Conservation (phyloP, 768 basidiomycete species). For the Rhizopogon vesiculosus region DNA sequence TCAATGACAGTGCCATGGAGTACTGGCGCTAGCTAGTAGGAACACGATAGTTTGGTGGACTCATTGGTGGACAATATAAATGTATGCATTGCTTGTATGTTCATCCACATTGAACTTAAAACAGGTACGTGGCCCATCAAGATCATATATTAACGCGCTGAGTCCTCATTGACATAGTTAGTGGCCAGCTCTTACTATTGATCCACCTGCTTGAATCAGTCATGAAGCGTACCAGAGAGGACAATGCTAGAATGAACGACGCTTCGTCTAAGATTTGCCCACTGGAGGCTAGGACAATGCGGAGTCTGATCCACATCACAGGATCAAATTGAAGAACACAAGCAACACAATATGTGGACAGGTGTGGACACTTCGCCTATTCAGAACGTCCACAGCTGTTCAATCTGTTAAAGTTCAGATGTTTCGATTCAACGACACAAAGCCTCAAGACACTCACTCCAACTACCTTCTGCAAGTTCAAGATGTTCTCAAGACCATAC, state of each 20-base stretch:
- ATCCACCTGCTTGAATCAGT: no score
- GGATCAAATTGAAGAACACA: background rate
- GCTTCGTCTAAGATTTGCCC: no score
- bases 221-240: background rate
- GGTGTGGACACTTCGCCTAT: background rate
- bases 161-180: no score
- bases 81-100: no score
- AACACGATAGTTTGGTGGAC: background rate
- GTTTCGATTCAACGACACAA: background rate
- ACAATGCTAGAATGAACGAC: no score
- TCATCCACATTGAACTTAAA: no score
- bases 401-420: background rate
- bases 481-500: conserved; percentile 14
- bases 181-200: no score
- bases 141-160: no score
- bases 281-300: background rate
- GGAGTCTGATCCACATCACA: background rate
- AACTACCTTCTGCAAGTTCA: background rate
- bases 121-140: no score
- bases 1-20: background rate
- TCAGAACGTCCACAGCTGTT: background rate
- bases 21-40: background rate
- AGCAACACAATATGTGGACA: background rate
- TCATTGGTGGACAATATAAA: no score
- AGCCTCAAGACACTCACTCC: background rate